Evolutionary conservation across 1,139 yeast species (phyloP).

Genomic region (Debaryomyces robertsiae): DNA sequence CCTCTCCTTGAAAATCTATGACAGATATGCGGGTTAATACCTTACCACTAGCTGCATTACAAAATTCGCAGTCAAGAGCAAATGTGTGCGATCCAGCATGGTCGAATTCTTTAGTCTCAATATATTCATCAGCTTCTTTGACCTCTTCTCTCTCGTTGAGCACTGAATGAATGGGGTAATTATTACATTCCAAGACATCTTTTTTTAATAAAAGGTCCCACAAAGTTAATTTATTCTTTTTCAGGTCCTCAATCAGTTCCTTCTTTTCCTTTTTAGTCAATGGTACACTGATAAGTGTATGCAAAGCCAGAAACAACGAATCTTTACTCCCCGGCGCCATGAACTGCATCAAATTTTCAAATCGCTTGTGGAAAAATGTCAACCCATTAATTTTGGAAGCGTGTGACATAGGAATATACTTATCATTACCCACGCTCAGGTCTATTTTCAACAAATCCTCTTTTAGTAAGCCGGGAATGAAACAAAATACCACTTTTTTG

Average conservation of each 20-base stretch:
- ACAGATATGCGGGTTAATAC: slow-evolving; percentile 80
- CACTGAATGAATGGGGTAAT: slow-evolving; percentile 59
- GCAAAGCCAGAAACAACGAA: slow-evolving; percentile 55
- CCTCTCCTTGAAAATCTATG: slow-evolving; percentile 60
- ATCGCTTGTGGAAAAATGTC: slow-evolving; percentile 39
- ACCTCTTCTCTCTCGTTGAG: slow-evolving; percentile 1
- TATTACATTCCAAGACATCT: slow-evolving; percentile 48
- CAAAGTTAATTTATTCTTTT: slow-evolving; percentile 47
- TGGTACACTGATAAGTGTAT: slow-evolving; percentile 58
- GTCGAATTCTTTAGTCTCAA: slow-evolving; percentile 54
- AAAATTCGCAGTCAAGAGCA: slow-evolving; percentile 95
- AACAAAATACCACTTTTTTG: slow-evolving; percentile 58
- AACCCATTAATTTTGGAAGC: slow-evolving; percentile 25
- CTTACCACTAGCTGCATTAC: slow-evolving; percentile 59
- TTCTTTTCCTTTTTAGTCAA: slow-evolving; percentile 57
- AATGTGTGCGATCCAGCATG: slow-evolving; percentile 64
- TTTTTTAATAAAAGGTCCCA: slow-evolving; percentile 54
- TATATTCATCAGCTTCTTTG: slow-evolving; percentile 44
- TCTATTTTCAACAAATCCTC: slow-evolving; percentile 31
- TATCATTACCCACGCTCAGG: slow-evolving; percentile 1
- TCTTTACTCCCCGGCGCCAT: slow-evolving; percentile 65
- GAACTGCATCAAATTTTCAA: slow-evolving; percentile 46
- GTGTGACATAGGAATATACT: slow-evolving; percentile 13
- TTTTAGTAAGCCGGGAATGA: slow-evolving; percentile 67
- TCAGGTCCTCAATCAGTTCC: slow-evolving; percentile 32